A percentile compares a stretch with the other conserved stretches of the same genome.
Conservation (phyloP, 2,329 filamentous ascomycete genomes). For the Beauveria sp. region DNA sequence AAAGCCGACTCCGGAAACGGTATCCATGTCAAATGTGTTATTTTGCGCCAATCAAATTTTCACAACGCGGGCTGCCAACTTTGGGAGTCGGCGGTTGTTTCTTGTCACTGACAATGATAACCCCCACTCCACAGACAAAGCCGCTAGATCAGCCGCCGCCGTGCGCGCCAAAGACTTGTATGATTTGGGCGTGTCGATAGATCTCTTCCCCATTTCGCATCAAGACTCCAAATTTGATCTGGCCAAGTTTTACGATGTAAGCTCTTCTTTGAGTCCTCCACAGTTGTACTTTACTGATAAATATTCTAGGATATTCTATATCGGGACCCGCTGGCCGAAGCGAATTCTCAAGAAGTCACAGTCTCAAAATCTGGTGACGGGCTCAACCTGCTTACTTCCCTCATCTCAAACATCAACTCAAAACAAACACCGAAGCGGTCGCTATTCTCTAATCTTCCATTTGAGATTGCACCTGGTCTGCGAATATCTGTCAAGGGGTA, state of each 20-base stretch:
- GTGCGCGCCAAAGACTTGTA: slow-evolving; percentile 92
- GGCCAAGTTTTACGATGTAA: slow-evolving; percentile 83
- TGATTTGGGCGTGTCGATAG: slow-evolving; percentile 84
- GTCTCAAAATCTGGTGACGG: slow-evolving; percentile 65
- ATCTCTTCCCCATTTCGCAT: slow-evolving; percentile 82
- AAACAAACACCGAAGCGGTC: slow-evolving; percentile 80
- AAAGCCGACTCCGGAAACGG: slow-evolving; percentile 57
- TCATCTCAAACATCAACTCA: slow-evolving; percentile 84
- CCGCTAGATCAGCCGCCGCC: slow-evolving; percentile 65
- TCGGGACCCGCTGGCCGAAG: slow-evolving; percentile 64
- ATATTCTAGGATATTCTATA: slow-evolving; percentile 75
- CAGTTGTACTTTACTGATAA: background rate
- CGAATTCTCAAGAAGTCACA: slow-evolving; percentile 44
- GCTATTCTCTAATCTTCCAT: slow-evolving; percentile 75
- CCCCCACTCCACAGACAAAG: slow-evolving; percentile 68
- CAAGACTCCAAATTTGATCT: slow-evolving; percentile 67
- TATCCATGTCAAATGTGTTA: slow-evolving; percentile 80
- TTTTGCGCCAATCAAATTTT: slow-evolving; percentile 97
- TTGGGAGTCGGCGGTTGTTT: slow-evolving; percentile 86
- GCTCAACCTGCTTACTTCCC: slow-evolving; percentile 67
- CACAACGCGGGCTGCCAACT: slow-evolving; percentile 89
- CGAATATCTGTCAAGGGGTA: slow-evolving; percentile 91
- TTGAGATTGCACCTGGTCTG: slow-evolving; percentile 79
- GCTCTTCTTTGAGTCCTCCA: slow-evolving; percentile 14
- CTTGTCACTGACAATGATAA: slow-evolving; percentile 92